A percentile compares a stretch with the other conserved stretches of the same genome.
phyloP scores from a whole-genome alignment of 1,284 basidiomycete species.

The Apiotrichum veenhuisii region DNA sequence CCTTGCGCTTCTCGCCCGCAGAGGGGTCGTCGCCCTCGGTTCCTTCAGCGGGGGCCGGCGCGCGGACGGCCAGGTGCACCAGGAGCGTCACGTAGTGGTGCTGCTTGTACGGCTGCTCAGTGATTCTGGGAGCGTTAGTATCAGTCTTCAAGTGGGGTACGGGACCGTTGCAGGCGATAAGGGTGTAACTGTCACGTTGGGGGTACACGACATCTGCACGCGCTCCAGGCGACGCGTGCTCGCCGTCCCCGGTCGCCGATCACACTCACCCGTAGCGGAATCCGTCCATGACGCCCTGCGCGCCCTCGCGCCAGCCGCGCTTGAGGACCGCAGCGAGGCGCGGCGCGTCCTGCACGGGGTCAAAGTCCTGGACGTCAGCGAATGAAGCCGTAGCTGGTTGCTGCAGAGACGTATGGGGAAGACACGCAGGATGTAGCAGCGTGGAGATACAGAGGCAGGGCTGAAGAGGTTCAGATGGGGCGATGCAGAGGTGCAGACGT shows the following conservation, averaged over 20 bases:
- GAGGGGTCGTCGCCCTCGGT: conserved; percentile 36
- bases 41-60: conserved; percentile 41
- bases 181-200: too few relatives aligned
- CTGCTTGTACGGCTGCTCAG: conserved; percentile 87
- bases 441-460: too few relatives aligned
- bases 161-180: not conserved
- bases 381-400: too few relatives aligned
- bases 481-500: too few relatives aligned
- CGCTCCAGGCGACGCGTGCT: too few relatives aligned
- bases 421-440: too few relatives aligned
- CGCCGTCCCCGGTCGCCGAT: too few relatives aligned
- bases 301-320: conserved; percentile 60
- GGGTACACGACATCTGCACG: too few relatives aligned
- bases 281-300: conserved; percentile 60
- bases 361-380: conserved; percentile 30
- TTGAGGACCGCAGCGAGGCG: conserved; percentile 64
- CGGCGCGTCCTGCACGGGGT: conserved; percentile 61
- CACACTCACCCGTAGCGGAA: conserved; percentile 64
- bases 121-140: conserved; percentile 59
- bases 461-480: too few relatives aligned
- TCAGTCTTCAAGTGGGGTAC: too few relatives aligned
- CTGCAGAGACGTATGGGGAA: too few relatives aligned
- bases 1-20: conserved; percentile 37
- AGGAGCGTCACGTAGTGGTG: conserved; percentile 81
- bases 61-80: conserved; percentile 59